These are phyloP conservation scores for Colletotrichum simmondsii DNA, from an alignment of 2,329 filamentous ascomycete genomes.

Conservation along the genomic window DNA sequence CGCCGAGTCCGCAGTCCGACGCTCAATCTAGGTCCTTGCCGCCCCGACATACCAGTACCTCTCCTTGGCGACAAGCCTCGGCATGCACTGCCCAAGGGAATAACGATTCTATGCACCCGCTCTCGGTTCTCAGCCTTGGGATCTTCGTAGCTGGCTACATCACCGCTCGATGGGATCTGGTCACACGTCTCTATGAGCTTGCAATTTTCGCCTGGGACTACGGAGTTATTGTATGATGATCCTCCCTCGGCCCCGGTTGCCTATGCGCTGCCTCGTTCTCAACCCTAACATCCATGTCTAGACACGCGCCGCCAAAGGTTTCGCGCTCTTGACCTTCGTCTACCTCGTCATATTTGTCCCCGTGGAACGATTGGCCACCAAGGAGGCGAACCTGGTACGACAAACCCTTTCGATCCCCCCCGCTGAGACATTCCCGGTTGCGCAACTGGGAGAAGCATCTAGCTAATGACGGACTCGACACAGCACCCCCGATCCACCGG, in stretches of 20 bases:
- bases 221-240: slow-evolving; percentile 85
- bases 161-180: slow-evolving; percentile 98
- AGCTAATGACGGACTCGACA: slow-evolving; percentile 37
- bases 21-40: slow-evolving; percentile 3
- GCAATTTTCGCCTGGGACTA: slow-evolving; percentile 98
- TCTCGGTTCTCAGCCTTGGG: slow-evolving; percentile 93
- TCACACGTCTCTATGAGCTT: slow-evolving; percentile 96
- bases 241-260: not conserved
- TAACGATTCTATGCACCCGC: slow-evolving; percentile 89
- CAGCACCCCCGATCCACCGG: slow-evolving; percentile 85
- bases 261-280: slow-evolving; percentile 26
- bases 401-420: slow-evolving; percentile 31
- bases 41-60: slow-evolving; percentile 8
- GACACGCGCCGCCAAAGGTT: slow-evolving; percentile 88
- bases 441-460: slow-evolving; percentile 36
- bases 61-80: slow-evolving; percentile 39
- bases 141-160: slow-evolving; percentile 99
- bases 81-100: slow-evolving; percentile 56
- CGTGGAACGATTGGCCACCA: slow-evolving; percentile 82
- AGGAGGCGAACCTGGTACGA: slow-evolving; percentile 83
- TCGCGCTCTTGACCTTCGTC: slow-evolving; percentile 82
- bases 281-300: slow-evolving; percentile 47
- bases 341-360: slow-evolving; percentile 89
- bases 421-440: slow-evolving; percentile 26
- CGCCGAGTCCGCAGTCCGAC: slow-evolving; percentile 12